phyloP scores from a whole-genome alignment of 2,329 filamentous ascomycete species.

The Didymella arachidicola region DNA sequence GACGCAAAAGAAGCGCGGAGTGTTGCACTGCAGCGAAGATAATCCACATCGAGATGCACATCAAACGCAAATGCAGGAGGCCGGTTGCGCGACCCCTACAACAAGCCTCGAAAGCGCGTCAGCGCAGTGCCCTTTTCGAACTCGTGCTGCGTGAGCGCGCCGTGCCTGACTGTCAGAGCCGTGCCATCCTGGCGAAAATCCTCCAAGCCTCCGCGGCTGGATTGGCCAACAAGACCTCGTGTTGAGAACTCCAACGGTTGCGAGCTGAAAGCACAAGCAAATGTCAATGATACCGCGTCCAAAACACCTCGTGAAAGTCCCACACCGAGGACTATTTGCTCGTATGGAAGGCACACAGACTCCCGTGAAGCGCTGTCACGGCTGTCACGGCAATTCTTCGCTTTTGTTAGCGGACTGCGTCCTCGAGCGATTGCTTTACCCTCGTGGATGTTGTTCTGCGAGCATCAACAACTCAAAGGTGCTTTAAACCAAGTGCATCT shows the following conservation, averaged over 20 bases:
- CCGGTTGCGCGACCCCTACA: conserved; percentile 9
- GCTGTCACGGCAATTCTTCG: conserved; percentile 15
- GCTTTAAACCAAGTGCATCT: background rate
- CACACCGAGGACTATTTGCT: background rate
- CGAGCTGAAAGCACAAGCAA: conserved; percentile 2
- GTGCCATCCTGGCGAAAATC: conserved; percentile 16
- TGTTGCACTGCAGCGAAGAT: conserved; percentile 17
- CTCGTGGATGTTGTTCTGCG: background rate
- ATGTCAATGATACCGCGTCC: background rate
- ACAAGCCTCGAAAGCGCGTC: conserved; percentile 2
- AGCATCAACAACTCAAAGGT: background rate
- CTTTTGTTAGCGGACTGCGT: background rate
- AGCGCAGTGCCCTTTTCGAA: background rate
- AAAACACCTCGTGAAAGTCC: background rate
- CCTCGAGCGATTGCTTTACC: background rate
- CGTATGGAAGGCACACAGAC: conserved; percentile 9
- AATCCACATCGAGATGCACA: conserved; percentile 7
- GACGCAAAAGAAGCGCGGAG: conserved; percentile 10
- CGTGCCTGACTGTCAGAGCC: conserved; percentile 4
- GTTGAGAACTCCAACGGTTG: background rate
- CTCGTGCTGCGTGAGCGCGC: conserved; percentile 15
- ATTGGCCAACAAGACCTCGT: background rate
- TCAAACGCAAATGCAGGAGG: conserved; percentile 13
- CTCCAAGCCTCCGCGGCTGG: background rate
- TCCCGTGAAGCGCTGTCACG: conserved; percentile 5